Evolutionary conservation across 1,284 basidiomycete species (phyloP), one percentile per base, ranked within the genome.

Genomic region (Naganishia sp.): DNA sequence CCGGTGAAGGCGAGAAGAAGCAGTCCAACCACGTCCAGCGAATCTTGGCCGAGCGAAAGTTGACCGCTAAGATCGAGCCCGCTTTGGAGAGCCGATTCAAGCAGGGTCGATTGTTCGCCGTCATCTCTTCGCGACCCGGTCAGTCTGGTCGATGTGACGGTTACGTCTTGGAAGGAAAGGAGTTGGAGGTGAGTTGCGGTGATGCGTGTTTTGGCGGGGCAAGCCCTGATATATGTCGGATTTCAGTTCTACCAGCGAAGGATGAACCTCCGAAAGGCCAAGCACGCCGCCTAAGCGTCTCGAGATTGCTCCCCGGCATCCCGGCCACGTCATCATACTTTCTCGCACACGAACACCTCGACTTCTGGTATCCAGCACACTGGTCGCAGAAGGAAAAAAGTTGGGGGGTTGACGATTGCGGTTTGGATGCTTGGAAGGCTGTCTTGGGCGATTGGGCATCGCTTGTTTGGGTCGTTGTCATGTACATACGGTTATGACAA

Each of bases 91-190:
- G 74, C 67, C 77, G 76, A 71, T 79, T 79, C 77, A 77, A 75
- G 71, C 74, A 77, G 65, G 77, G 78, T 77, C 74, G 77, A 71
- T 74, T 82, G 88, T 92, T 82, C 84, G 94, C 94, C 73, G 75
- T 84, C 75, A 89, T 97, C 81, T 87, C 91, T 70, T 94, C 90
- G 80, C 88, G 94, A 80, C 94, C 94, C 68, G 94, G 94, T 54
- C 94, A 97, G 82, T 90, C 88, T 65, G 94, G 94, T 55, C 91
- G 94, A 72, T 88, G 89, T 69, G 94, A 97, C 80, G 94, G 94
- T 65, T 95, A 96, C 83, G 85, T 97, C 72, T 87, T 97, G 65
- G 94, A 97, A 85, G 94, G 94, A 78, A 92, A 92, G 83, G 94
- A 97, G 81, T 87, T 96, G 68, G 93, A 96, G 85, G 91, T 93